phyloP scores from a whole-genome alignment of 352 stramenopile species.

The Stramenopiles sp. region DNA sequence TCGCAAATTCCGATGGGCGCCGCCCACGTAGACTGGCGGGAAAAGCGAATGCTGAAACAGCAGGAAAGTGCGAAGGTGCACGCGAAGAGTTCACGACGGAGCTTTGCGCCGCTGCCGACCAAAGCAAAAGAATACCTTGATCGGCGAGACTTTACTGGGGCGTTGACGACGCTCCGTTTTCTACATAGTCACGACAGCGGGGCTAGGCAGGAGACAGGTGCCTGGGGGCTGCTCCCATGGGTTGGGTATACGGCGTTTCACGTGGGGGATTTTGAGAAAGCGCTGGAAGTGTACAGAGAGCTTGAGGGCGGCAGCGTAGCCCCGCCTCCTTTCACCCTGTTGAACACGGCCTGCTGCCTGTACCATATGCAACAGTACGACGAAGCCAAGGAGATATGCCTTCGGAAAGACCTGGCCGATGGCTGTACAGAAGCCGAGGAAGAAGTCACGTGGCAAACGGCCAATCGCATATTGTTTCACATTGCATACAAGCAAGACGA shows the following conservation, averaged over 20 bases:
- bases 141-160: slow-evolving; percentile 71
- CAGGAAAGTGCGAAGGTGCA: slow-evolving; percentile 15
- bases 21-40: neutral
- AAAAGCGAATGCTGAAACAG: slow-evolving; percentile 17
- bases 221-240: slow-evolving; percentile 66
- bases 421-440: slow-evolving; percentile 26
- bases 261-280: slow-evolving; percentile 71
- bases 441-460: slow-evolving; percentile 38
- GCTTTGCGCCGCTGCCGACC: neutral
- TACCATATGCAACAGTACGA: slow-evolving; percentile 78
- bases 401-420: slow-evolving; percentile 24
- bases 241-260: slow-evolving; percentile 82
- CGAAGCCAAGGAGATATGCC: slow-evolving; percentile 47
- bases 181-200: slow-evolving; percentile 55
- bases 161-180: slow-evolving; percentile 77
- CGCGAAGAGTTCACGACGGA: neutral
- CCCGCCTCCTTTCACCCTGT: slow-evolving; percentile 43
- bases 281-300: slow-evolving; percentile 67
- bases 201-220: slow-evolving; percentile 31
- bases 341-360: slow-evolving; percentile 72
- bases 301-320: slow-evolving; percentile 29
- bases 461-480: slow-evolving; percentile 80
- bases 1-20: slow-evolving; percentile 14
- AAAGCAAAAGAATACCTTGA: slow-evolving; percentile 30
- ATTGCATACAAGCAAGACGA: slow-evolving; percentile 71